Base-by-base conservation (phyloP, 306 rosid species). In the Ormosia semicastrata region DNA sequence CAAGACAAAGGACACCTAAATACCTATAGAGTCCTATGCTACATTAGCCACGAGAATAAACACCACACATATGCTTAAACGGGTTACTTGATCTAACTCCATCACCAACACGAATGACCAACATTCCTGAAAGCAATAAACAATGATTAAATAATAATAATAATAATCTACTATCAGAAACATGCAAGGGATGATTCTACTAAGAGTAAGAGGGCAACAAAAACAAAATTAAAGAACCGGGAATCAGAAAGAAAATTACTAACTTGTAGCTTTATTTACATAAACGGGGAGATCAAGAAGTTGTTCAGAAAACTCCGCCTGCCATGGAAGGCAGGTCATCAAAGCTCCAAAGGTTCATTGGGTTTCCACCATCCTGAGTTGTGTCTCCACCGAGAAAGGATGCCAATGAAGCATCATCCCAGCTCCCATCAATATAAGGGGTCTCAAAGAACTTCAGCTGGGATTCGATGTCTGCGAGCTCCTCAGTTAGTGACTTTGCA, bases 241-340 rank as follows among this genome's bases (percentile, higher is more conserved):
- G 53, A 60, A 57, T 47, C 71, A 70, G 47, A 63, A 78, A 54
- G 73, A 73, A 83, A 74, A 59, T 75, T 78, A 92, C 94, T 88
- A 78, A 88, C 97, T 85, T 91, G 94, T 84, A 86, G 94, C 92
- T 89, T 93, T 95, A 92, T 95, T 95, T 95, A 93, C 97, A 92
- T 87, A 85, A 81, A 76, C 44, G 44, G 79, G 79, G 66, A 67
- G 33, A 69, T 83, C 18, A 78, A 59, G 58, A 64, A 72, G 49
- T 77, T 57, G 82, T 86, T 91, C 15, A 95, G 90, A 87, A 90
- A 56, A 5, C 88, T 62, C 90, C 93, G 33, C 89, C 95, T 50
- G 73, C 76, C 67, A 88, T 2, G 58, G 86, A 44, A 30, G 97
- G 83, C 77, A 90, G 57, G 58, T 95, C 99, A 54, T 92, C 96